Base-by-base conservation (phyloP, 768 basidiomycete species). In the Nevesoporus exiguus region DNA sequence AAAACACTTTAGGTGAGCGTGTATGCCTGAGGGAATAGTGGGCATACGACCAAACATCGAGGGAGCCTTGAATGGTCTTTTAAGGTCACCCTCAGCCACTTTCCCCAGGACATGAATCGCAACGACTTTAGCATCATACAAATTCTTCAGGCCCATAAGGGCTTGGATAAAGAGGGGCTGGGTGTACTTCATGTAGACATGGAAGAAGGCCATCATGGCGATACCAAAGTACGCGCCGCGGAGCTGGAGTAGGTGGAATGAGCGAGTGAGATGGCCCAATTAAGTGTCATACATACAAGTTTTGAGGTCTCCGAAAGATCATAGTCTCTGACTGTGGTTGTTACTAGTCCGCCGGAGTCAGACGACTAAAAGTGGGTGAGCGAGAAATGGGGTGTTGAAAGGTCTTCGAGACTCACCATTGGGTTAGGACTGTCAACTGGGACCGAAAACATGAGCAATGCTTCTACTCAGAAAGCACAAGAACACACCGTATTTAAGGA, bases 131-230 rank as follows among this genome's bases (percentile, higher is more conserved):
- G 89, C 85, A 65, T 98, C 95, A 71, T 88, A 91, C 27, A 95
- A 71, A 41, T 79, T 81, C 78, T 99, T 98, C 66, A 97, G 53
- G n/a, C 90, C 91, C 93, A 96, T 97, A 61, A 99, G 80, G 13
- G 82, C 82, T 71, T 98, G 96, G 60, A 98, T 88, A 75, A 98
- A 96, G 60, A 98, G 83, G 7, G 96, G 96, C 67, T 96, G 95
- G 7, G 93, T 95, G 81, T 90, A 98, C 69, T 90, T 84, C 75
- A 98, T 77, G 81, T 98, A 98, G 49, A 88, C 57, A 76, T 99
- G 96, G 77, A 98, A 84, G 79, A 94, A 87, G 54, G 66, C 79
- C 89, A 95, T 94, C 86, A 93, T 91, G 47, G 84, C 87, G 64
- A 93, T 71, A 58, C 88, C 86, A 71, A 83, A 80, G 72, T 80